A percentile compares a stretch with the other conserved stretches of the same genome.
phyloP scores from a whole-genome alignment of 129 eudicot species.

The Arctium lappa region DNA sequence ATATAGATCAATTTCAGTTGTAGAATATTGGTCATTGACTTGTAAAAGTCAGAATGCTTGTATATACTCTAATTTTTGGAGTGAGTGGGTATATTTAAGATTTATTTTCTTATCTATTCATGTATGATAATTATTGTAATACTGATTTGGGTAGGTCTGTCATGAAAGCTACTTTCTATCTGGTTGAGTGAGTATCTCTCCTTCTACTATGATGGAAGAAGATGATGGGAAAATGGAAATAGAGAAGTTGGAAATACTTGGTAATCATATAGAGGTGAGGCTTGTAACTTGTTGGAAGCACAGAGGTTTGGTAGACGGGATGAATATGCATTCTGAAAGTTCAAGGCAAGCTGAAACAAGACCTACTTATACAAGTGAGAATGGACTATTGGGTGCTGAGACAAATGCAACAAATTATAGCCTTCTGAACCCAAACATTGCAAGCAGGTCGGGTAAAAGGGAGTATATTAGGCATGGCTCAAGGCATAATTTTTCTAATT shows the following conservation, averaged over 20 bases:
- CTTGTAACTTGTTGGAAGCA: neutral
- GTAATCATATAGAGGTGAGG: neutral
- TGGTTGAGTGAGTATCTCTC: neutral
- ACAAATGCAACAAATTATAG: neutral
- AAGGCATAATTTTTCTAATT: neutral
- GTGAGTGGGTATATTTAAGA: neutral
- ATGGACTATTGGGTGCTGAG: neutral
- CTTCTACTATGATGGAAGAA: neutral
- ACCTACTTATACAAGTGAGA: neutral
- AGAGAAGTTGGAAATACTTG: neutral
- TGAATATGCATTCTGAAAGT: neutral
- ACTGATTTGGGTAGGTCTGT: neutral
- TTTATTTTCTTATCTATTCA: neutral
- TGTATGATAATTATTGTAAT: neutral
- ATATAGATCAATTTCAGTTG: neutral
- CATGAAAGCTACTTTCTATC: neutral
- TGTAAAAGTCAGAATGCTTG: neutral
- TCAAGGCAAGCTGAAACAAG: neutral
- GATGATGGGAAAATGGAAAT: neutral
- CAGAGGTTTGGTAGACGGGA: neutral
- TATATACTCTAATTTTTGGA: neutral
- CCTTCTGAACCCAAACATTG: neutral
- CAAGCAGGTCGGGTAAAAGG: neutral
- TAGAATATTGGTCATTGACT: neutral
- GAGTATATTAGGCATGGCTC: neutral